Base-by-base conservation (phyloP, 805 yeast species). In the Myxozyma kluyveri region DNA sequence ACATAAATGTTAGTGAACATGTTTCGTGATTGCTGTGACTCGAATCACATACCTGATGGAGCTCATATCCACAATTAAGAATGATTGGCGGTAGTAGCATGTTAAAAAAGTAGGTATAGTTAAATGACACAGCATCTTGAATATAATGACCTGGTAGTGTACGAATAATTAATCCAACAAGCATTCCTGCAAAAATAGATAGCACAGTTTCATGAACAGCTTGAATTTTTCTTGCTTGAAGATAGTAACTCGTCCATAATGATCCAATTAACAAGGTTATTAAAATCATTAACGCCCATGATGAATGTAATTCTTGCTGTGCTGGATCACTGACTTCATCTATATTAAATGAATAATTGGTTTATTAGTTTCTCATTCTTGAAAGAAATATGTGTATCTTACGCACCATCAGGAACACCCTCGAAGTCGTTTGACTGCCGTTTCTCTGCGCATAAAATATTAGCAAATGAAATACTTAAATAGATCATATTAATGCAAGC, bases 141-240 rank as follows among this genome's bases (percentile, higher is more conserved):
- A 93, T 93, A 69, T 88, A 89, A 68, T 89, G 97, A 42, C 99
- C 99, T 0, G 99, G 99, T 2, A 88, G 77, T 19, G 91, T 76
- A 62, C 99, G 78, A 54, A 93, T 89, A 22, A 91, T 79, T 32
- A 93, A 69, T 0, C 99, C 99, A 24, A 93, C 95, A 43, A 88
- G 75, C 65, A 62, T 61, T 18, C 99, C 99, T 63, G 91, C 88
- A 66, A 93, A 89, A 54, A 93, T 93, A 1, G 98, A 88, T 41
- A 93, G 72, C 33, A 93, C 98, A 0, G 99, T 93, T 70, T 93
- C 99, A 69, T 93, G 99, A 17, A 93, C 81, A 2, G 96, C 95
- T 69, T 88, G 90, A 62, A 93, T 91, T 57, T 91, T 78, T 61
- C 88, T 79, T 63, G 89, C 96, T 65, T 91, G 96, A 42, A 93